A percentile compares a stretch with the other conserved stretches of the same genome.
Conservation (phyloP, 805 yeast genomes). For the Saccharomycopsis olivae region DNA sequence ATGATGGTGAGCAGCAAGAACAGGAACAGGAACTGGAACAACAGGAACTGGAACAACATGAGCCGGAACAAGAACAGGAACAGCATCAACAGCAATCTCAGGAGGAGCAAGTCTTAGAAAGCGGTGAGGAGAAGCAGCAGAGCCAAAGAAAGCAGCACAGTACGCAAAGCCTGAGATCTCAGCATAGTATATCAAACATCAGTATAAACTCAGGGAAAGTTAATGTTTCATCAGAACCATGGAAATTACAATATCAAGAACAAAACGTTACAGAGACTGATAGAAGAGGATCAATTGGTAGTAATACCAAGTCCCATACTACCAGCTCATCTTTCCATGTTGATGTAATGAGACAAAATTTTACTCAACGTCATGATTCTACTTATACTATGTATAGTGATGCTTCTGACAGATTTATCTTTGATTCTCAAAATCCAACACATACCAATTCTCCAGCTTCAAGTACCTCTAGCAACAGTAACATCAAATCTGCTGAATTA, state of each 20-base stretch:
- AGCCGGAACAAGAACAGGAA: background rate
- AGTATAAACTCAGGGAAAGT: background rate
- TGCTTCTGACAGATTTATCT: slow-evolving; percentile 14
- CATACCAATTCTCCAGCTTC: slow-evolving; percentile 9
- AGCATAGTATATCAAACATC: too few relatives aligned
- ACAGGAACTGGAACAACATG: background rate
- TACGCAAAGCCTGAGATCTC: too few relatives aligned
- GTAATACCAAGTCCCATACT: slow-evolving; percentile 6
- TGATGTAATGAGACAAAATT: background rate
- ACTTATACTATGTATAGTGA: slow-evolving; percentile 14
- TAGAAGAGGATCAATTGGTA: slow-evolving; percentile 8
- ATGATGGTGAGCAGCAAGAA: background rate
- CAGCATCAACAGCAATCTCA: background rate
- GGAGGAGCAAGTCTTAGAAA: slow-evolving; percentile 1
- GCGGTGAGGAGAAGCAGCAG: too few relatives aligned
- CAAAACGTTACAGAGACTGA: background rate
- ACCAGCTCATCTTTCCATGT: background rate
- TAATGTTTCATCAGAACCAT: background rate
- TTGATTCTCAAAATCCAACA: slow-evolving; percentile 3
- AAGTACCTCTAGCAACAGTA: slow-evolving; percentile 5
- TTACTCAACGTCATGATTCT: slow-evolving; percentile 7
- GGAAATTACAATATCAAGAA: slow-evolving; percentile 10
- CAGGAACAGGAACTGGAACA: background rate
- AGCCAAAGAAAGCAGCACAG: too few relatives aligned
- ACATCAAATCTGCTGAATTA: slow-evolving; percentile 4